Evolutionary conservation across 495 filamentous ascomycete genomes (phyloP).

Genomic region (Stereocaulon alpinum): DNA sequence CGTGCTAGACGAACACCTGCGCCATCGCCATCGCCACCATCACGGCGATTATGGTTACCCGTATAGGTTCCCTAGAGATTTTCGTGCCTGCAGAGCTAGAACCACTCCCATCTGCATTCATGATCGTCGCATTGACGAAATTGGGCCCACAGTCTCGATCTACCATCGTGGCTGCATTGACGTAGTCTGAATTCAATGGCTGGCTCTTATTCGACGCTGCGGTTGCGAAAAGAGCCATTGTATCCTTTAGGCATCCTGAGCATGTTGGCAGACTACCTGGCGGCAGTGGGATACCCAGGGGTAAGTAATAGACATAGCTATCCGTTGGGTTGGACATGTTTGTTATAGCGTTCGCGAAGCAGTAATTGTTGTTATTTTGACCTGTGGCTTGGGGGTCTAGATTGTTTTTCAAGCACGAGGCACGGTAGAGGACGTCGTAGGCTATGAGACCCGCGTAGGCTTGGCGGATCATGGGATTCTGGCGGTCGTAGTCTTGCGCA

Average conservation of each 20-base stretch:
- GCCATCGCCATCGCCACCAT: neutral
- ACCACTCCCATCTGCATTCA: slow-evolving; percentile 23
- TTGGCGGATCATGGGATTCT: slow-evolving; percentile 59
- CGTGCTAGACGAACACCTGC: neutral
- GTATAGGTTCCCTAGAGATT: neutral
- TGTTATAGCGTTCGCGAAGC: slow-evolving; percentile 76
- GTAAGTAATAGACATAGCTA: slow-evolving; percentile 72
- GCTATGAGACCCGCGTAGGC: slow-evolving; percentile 63
- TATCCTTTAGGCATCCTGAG: slow-evolving; percentile 54
- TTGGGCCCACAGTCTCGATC: slow-evolving; percentile 52
- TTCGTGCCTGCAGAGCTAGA: neutral
- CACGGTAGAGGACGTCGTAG: slow-evolving; percentile 67
- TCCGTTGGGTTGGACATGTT: slow-evolving; percentile 52
- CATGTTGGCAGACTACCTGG: slow-evolving; percentile 55
- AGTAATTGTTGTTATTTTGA: slow-evolving; percentile 27
- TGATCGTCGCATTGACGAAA: slow-evolving; percentile 53
- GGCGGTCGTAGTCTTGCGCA: slow-evolving; percentile 51
- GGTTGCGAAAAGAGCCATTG: slow-evolving; percentile 57
- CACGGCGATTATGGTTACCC: neutral
- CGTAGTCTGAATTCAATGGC: slow-evolving; percentile 49
- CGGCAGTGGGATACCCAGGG: slow-evolving; percentile 62
- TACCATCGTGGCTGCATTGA: slow-evolving; percentile 51
- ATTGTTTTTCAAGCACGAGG: slow-evolving; percentile 66
- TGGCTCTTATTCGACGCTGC: slow-evolving; percentile 50
- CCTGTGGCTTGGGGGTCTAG: slow-evolving; percentile 48